Base-by-base conservation (phyloP, 1,284 basidiomycete species). In the Irpex sp. region DNA sequence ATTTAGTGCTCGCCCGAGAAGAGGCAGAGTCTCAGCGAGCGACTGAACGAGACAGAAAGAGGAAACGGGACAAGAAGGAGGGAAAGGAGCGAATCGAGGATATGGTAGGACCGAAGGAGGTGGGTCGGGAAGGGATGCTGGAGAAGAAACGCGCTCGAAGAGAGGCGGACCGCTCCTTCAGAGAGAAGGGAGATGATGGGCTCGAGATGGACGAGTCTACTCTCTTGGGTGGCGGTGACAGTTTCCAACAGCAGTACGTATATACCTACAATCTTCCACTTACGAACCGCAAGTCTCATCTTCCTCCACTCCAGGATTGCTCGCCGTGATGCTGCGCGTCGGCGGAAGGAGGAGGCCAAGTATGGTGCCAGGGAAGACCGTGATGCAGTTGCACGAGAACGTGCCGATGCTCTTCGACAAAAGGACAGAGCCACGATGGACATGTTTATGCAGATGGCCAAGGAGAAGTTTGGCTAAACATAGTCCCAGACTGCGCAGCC, bases 381-480 rank as follows among this genome's bases (percentile, higher is more conserved):
- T 63, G 70, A 67, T 2, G 75, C 77, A 21, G 78, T 72, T 5
- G 67, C 76, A 4, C 79, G 82, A 37, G 90, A 91, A 69, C 82
- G 87, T 58, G 79, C 79, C 0, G 79, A 72, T 44, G 82, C 81
- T 1, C 77, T 85, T 58, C 85, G 82, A 66, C 87, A 91, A 69
- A 92, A 88, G 69, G 91, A 92, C 69, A 87, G 85, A 74, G 87
- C 85, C 15, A 93, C 89, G 0, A 92, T 92, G 89, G 89, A 90
- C 62, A 92, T 91, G 89, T 91, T 93, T 73, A 87, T 89, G 74
- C 84, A 88, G 69, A 78, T 92, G 74, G 91, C 91, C 26, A 68
- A 89, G 73, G 81, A 88, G 68, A 79, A 88, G 64, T 92, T 89
- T 68, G 91, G 89, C 58, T 89, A 63, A 73, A 8, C 17, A 51